phyloP scores from a whole-genome alignment of 2,329 filamentous ascomycete species.

The Bertia moriformis region DNA sequence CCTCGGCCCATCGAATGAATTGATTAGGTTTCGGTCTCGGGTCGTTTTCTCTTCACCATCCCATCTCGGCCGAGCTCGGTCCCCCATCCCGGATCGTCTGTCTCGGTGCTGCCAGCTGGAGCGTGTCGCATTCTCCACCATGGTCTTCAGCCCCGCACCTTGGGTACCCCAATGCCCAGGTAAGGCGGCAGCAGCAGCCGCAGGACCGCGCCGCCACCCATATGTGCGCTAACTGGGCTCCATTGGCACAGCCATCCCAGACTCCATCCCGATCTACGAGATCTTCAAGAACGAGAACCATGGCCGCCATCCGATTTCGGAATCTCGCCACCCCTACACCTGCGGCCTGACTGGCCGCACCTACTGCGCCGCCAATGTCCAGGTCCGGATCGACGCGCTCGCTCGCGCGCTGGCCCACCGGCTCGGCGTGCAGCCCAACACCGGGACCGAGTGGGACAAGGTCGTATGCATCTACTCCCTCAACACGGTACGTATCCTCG shows the following conservation, averaged over 20 bases:
- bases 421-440: slow-evolving; percentile 55
- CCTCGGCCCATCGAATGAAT: too few species aligned
- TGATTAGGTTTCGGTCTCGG: too few species aligned
- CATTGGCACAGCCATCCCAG: slow-evolving; percentile 41
- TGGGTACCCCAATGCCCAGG: too few species aligned
- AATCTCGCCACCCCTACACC: slow-evolving; percentile 58
- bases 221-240: background rate
- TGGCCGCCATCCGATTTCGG: slow-evolving; percentile 47
- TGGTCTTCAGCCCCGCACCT: too few species aligned
- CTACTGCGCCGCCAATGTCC: slow-evolving; percentile 48
- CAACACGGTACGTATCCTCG: slow-evolving; percentile 49
- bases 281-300: slow-evolving; percentile 65
- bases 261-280: slow-evolving; percentile 59
- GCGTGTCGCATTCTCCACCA: too few species aligned
- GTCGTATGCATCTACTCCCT: slow-evolving; percentile 64
- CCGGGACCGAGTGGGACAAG: slow-evolving; percentile 69
- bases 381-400: slow-evolving; percentile 49
- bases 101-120: too few species aligned
- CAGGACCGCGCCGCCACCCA: background rate
- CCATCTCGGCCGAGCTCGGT: too few species aligned
- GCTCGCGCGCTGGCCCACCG: slow-evolving; percentile 56
- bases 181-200: too few species aligned
- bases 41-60: too few species aligned
- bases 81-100: too few species aligned
- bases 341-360: slow-evolving; percentile 61